These are phyloP conservation scores for Cicer judaicum DNA, from an alignment of 306 rosid species.

Conservation along the genomic window DNA sequence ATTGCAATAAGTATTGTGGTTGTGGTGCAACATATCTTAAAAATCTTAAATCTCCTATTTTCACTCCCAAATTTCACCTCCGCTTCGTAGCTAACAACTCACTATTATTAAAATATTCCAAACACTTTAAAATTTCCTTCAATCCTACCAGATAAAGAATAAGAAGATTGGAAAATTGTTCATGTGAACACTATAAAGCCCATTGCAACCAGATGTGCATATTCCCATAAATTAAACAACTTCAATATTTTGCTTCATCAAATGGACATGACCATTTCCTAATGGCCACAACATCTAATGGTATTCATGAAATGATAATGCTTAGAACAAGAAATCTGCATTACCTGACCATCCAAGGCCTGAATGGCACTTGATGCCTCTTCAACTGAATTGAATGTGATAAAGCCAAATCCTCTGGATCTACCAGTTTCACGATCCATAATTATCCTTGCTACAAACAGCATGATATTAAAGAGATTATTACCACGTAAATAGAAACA, in stretches of 20 bases:
- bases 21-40: neutral
- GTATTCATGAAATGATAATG: conserved; percentile 5
- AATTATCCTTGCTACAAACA: conserved; percentile 69
- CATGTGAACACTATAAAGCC: neutral
- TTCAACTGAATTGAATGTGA: conserved; percentile 68
- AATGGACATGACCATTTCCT: conserved; percentile 13
- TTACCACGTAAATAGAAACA: neutral
- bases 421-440: conserved; percentile 81
- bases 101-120: neutral
- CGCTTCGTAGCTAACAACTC: neutral
- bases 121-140: neutral
- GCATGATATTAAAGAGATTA: conserved; percentile 1
- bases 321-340: neutral
- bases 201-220: neutral
- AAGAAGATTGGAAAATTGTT: neutral
- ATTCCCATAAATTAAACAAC: conserved; percentile 4
- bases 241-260: conserved; percentile 5
- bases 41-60: neutral
- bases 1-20: neutral
- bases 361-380: conserved; percentile 91
- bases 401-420: conserved; percentile 91
- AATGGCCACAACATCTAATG: neutral
- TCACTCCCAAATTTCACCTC: neutral
- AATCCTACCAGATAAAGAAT: neutral
- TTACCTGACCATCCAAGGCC: conserved; percentile 90